Conservation (phyloP, 257 asterid species). For the Jaltomata sinuosa region DNA sequence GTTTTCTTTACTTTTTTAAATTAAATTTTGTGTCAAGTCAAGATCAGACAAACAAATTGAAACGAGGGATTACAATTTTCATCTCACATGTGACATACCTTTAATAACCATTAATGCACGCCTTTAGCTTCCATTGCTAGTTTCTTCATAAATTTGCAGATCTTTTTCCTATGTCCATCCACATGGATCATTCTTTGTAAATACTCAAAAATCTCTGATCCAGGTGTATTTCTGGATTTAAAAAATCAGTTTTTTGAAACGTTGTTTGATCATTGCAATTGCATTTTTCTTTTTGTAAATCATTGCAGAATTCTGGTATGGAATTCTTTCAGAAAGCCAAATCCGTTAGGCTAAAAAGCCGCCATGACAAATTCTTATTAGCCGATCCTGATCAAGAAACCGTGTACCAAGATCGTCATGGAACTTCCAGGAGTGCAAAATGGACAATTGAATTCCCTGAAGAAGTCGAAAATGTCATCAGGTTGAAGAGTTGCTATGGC, state of each 20-base stretch:
- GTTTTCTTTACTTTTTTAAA: neutral
- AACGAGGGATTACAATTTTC: neutral
- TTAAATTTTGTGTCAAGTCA: neutral
- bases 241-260: neutral
- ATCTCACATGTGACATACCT: neutral
- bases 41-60: neutral
- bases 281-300: neutral
- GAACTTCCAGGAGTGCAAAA: conserved; percentile 30
- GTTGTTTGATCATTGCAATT: neutral
- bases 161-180: neutral
- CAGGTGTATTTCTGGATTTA: neutral
- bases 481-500: conserved; percentile 64
- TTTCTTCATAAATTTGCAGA: neutral
- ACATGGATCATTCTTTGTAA: neutral
- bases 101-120: neutral
- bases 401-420: conserved; percentile 58
- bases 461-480: conserved; percentile 38
- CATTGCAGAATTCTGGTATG: conserved; percentile 53
- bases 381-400: conserved; percentile 61
- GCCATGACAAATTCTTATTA: conserved; percentile 57
- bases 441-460: conserved; percentile 78
- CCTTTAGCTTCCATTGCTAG: neutral
- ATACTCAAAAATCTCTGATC: neutral
- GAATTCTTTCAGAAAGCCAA: conserved; percentile 61
- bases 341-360: conserved; percentile 60